Evolutionary conservation across 169 alveolate species (phyloP).

Genomic region (Eimeria sp.): DNA sequence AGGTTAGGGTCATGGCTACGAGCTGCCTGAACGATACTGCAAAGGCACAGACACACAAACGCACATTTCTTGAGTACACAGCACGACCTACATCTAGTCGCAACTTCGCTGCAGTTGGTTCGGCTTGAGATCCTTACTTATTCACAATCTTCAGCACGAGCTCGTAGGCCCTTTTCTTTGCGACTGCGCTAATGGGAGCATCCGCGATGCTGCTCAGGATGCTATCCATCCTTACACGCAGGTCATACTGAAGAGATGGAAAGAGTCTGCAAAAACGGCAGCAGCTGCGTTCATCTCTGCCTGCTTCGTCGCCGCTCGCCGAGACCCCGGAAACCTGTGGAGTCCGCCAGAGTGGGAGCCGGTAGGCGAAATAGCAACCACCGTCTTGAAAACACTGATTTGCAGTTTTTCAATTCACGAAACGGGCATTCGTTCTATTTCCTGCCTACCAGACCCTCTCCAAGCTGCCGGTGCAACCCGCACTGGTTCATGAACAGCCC

Average conservation of each 20-base stretch:
- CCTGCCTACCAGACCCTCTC: not conserved
- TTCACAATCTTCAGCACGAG: slow-evolving; percentile 30
- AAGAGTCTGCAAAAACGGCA: not conserved
- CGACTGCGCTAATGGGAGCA: slow-evolving; percentile 28
- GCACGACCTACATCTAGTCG: too few species aligned
- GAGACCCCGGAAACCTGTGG: not conserved
- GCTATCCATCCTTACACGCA: slow-evolving; percentile 20
- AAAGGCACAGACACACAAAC: not conserved
- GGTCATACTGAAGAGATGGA: not conserved
- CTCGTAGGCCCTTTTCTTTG: slow-evolving; percentile 46
- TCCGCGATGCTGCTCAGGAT: slow-evolving; percentile 51
- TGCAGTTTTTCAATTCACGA: not conserved
- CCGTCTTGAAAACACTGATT: not conserved
- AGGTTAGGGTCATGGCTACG: slow-evolving; percentile 16
- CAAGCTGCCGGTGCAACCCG: not conserved
- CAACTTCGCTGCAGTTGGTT: not conserved
- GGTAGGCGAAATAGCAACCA: not conserved
- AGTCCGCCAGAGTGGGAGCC: not conserved
- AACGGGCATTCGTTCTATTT: not conserved
- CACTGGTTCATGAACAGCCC: not conserved
- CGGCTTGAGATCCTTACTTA: not conserved
- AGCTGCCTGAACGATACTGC: slow-evolving; percentile 46
- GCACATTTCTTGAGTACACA: not conserved
- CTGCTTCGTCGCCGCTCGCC: not conserved
- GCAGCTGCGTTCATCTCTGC: slow-evolving; percentile 6